A percentile compares a stretch with the other conserved stretches of the same genome.
phyloP scores from a whole-genome alignment of 495 filamentous ascomycete species.

The Penicillium samsonianum region DNA sequence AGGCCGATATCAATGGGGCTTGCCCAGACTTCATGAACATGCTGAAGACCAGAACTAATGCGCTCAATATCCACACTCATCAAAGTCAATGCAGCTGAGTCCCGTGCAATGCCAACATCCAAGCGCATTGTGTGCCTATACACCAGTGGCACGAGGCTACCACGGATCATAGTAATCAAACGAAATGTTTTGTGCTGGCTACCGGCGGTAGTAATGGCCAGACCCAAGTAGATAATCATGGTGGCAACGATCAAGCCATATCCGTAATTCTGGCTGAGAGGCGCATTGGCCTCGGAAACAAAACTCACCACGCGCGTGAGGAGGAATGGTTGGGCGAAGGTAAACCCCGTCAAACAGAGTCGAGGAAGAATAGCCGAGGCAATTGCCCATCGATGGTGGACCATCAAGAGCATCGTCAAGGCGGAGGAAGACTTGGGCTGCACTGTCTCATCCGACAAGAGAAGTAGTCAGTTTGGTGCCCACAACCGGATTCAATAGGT shows the following conservation, averaged over 20 bases:
- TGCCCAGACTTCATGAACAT: conserved; percentile 52
- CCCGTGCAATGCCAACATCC: conserved; percentile 34
- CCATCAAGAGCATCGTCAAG: neutral
- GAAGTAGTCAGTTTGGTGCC: neutral
- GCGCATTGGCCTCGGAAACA: conserved; percentile 6
- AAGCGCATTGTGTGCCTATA: neutral
- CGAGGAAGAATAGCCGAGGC: neutral
- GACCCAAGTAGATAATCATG: conserved; percentile 53
- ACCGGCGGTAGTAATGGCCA: conserved; percentile 45
- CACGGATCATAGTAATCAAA: conserved; percentile 50
- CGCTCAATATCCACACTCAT: conserved; percentile 58
- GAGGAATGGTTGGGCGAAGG: neutral
- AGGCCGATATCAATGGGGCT: conserved; percentile 52
- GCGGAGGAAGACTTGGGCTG: neutral
- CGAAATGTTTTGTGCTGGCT: neutral
- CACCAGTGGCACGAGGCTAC: conserved; percentile 45
- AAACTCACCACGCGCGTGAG: neutral
- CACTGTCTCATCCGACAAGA: neutral
- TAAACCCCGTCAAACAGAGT: neutral
- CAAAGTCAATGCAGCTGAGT: conserved; percentile 49
- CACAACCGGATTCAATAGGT: neutral
- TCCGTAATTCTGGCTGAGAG: conserved; percentile 28
- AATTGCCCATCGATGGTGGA: neutral
- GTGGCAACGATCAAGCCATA: conserved; percentile 59
- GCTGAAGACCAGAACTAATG: conserved; percentile 34